Evolutionary conservation across 306 rosid genomes (phyloP).

Genomic region (Pueraria montana): DNA sequence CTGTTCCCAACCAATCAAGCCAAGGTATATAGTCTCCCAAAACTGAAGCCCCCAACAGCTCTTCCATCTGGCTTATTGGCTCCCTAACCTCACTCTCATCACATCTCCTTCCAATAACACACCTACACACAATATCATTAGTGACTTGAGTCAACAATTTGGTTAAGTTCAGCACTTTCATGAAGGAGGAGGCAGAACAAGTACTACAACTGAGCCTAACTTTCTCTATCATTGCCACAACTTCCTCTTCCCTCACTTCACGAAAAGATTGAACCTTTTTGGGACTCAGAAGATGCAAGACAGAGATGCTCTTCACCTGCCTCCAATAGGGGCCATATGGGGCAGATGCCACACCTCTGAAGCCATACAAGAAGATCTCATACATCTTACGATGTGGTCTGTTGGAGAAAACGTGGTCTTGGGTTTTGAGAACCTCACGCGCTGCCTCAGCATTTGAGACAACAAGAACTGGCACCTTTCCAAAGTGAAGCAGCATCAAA

Average conservation of each 20-base stretch:
- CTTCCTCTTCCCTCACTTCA: conserved; percentile 39
- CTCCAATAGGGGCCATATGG: conserved; percentile 44
- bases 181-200: too few species aligned
- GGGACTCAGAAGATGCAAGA: conserved; percentile 37
- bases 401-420: conserved; percentile 24
- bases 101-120: too few species aligned
- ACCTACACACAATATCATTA: too few species aligned
- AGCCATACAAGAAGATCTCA: conserved; percentile 24
- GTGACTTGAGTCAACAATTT: too few species aligned
- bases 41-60: conserved; percentile 10
- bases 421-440: conserved; percentile 34
- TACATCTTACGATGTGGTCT: conserved; percentile 36
- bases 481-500: conserved; percentile 24
- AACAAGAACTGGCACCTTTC: not conserved
- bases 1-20: conserved; percentile 1
- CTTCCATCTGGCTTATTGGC: not conserved
- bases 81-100: too few species aligned
- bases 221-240: too few species aligned
- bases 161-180: too few species aligned
- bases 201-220: too few species aligned
- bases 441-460: conserved; percentile 35
- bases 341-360: conserved; percentile 25
- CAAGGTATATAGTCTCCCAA: not conserved
- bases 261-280: conserved; percentile 43
- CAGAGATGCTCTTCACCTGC: conserved; percentile 26